These are phyloP conservation scores for Ceratocystis destructans DNA, from an alignment of 2,329 filamentous ascomycete species.

Conservation along the genomic window DNA sequence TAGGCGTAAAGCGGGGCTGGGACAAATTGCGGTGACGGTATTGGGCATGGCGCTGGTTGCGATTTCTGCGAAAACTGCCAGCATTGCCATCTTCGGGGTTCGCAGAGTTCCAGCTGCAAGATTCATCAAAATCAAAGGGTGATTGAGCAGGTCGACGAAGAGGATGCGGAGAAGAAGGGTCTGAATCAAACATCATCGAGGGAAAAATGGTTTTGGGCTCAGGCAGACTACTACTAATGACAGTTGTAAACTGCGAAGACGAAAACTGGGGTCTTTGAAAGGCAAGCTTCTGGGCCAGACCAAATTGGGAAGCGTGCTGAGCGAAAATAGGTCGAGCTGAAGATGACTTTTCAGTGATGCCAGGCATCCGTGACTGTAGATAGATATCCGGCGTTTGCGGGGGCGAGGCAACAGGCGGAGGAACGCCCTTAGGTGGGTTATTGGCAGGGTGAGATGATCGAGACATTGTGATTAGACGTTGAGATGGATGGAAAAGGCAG, in stretches of 20 bases:
- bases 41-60: not conserved
- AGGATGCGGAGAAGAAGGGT: slow-evolving; percentile 4
- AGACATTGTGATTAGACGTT: slow-evolving; percentile 9
- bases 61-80: not conserved
- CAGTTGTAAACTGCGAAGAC: not conserved
- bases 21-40: slow-evolving; percentile 5
- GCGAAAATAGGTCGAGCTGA: not conserved
- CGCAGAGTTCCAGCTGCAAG: slow-evolving; percentile 8
- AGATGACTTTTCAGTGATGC: not conserved
- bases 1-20: not conserved
- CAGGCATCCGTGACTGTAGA: not conserved
- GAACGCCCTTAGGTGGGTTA: not conserved
- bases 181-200: not conserved
- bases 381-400: slow-evolving; percentile 7
- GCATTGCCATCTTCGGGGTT: not conserved
- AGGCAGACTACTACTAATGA: slow-evolving; percentile 3
- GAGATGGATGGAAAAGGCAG: not conserved
- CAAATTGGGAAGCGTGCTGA: not conserved
- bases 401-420: slow-evolving; percentile 15
- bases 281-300: not conserved
- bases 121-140: slow-evolving; percentile 14
- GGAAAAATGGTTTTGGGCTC: slow-evolving; percentile 1
- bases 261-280: not conserved
- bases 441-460: not conserved
- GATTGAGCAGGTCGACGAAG: slow-evolving; percentile 8